Percentiles rank a stretch among this genome's conserved stretches.
phyloP scores from a whole-genome alignment of 2,329 filamentous ascomycete genomes.

The Furcasterigmium sp. region DNA sequence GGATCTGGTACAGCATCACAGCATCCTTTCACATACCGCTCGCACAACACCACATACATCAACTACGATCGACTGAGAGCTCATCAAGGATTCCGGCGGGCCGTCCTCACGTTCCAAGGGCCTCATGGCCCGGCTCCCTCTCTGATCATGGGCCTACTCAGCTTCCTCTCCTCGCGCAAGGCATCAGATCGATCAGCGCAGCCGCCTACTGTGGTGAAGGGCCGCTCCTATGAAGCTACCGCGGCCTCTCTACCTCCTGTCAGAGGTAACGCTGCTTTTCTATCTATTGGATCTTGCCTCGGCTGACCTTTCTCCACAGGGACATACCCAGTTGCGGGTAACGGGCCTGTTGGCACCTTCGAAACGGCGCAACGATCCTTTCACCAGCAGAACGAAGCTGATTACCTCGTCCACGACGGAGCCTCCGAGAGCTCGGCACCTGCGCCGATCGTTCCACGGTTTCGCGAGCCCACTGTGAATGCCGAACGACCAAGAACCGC shows the following conservation, averaged over 20 bases:
- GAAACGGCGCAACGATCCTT: slow-evolving; percentile 28
- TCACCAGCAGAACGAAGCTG: slow-evolving; percentile 18
- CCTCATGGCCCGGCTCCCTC: background rate
- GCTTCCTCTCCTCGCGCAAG: slow-evolving; percentile 24
- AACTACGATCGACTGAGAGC: no score
- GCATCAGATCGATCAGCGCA: slow-evolving; percentile 11
- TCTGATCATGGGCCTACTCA: slow-evolving; percentile 27
- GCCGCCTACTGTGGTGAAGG: slow-evolving; percentile 19
- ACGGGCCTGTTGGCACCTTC: slow-evolving; percentile 28
- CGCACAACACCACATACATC: no score
- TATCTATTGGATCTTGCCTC: background rate
- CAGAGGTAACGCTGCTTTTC: slow-evolving; percentile 27
- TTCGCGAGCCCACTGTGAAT: slow-evolving; percentile 15
- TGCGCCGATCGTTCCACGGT: slow-evolving; percentile 19
- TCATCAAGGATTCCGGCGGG: no score
- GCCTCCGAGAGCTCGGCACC: slow-evolving; percentile 20
- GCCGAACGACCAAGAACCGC: slow-evolving; percentile 31
- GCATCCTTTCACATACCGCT: no score
- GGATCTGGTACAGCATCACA: no score
- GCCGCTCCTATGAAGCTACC: slow-evolving; percentile 30
- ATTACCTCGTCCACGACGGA: slow-evolving; percentile 13
- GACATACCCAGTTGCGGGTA: slow-evolving; percentile 33
- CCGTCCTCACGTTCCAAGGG: no score
- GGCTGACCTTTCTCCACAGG: slow-evolving; percentile 18
- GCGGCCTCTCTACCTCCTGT: slow-evolving; percentile 29